phyloP scores from a whole-genome alignment of 1,139 yeast species.

The Pichia sp. region DNA sequence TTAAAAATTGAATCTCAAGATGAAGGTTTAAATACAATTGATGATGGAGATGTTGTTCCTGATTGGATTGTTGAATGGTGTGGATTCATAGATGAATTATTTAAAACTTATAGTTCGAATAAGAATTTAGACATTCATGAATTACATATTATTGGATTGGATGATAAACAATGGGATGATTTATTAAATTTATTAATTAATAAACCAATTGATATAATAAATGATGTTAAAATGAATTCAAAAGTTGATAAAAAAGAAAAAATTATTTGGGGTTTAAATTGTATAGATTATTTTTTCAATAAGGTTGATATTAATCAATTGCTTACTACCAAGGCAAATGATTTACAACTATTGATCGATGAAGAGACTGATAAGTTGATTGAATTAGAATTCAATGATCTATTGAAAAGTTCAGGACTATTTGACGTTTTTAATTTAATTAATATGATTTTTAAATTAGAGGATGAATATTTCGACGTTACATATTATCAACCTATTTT shows the following conservation, averaged over 20 bases:
- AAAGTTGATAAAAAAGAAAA: slow-evolving; percentile 21
- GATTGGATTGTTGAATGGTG: slow-evolving; percentile 57
- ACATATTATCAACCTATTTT: slow-evolving; percentile 56
- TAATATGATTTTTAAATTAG: slow-evolving; percentile 66
- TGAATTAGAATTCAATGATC: slow-evolving; percentile 25
- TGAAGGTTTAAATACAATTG: slow-evolving; percentile 20
- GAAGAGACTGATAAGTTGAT: slow-evolving; percentile 34
- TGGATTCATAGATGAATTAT: slow-evolving; percentile 40
- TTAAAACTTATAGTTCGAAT: slow-evolving; percentile 30
- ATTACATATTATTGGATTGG: slow-evolving; percentile 32
- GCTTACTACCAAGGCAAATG: slow-evolving; percentile 26
- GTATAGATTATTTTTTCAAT: slow-evolving; percentile 54
- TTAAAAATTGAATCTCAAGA: slow-evolving; percentile 28
- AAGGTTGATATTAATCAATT: slow-evolving; percentile 43
- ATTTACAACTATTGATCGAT: slow-evolving; percentile 35
- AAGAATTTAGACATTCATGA: slow-evolving; percentile 26
- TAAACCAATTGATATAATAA: slow-evolving; percentile 44
- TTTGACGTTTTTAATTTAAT: slow-evolving; percentile 54
- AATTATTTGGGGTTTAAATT: slow-evolving; percentile 47
- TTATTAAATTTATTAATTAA: slow-evolving; percentile 39
- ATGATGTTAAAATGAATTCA: slow-evolving; percentile 30
- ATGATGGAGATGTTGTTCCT: slow-evolving; percentile 47
- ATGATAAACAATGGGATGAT: slow-evolving; percentile 31
- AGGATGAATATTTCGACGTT: slow-evolving; percentile 45
- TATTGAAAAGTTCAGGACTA: slow-evolving; percentile 47